phyloP scores from a whole-genome alignment of 2,329 filamentous ascomycete genomes.

The Septoria linicola region DNA sequence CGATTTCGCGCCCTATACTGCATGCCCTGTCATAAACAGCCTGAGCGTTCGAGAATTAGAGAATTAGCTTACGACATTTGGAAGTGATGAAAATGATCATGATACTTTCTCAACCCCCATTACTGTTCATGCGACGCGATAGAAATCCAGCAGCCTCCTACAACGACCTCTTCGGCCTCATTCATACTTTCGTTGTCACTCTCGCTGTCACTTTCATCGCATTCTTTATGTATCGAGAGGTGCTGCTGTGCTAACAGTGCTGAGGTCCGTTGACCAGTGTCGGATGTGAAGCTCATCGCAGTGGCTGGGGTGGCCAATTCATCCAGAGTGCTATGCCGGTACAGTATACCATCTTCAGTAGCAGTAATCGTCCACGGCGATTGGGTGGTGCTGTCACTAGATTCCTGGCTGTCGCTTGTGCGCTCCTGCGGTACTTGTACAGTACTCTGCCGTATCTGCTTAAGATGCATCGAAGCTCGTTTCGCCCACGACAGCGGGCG shows the following conservation, averaged over 20 bases:
- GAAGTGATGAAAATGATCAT: too few relatives aligned
- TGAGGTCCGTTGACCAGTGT: too few relatives aligned
- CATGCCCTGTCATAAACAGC: too few relatives aligned
- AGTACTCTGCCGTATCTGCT: slow-evolving; percentile 1
- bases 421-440: neutral
- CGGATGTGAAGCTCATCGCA: too few relatives aligned
- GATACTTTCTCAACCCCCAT: too few relatives aligned
- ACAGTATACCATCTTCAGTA: neutral
- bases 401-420: neutral
- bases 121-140: slow-evolving; percentile 9
- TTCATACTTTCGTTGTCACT: neutral
- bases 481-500: slow-evolving; percentile 7
- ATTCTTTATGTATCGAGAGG: neutral
- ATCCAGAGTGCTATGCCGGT: neutral
- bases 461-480: slow-evolving; percentile 3
- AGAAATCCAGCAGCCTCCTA: slow-evolving; percentile 5
- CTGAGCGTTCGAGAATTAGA: too few relatives aligned
- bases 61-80: too few relatives aligned
- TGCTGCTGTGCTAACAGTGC: too few relatives aligned
- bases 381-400: neutral
- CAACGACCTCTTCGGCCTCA: neutral
- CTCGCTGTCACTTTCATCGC: slow-evolving; percentile 2
- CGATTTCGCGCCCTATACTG: neutral
- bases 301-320: neutral
- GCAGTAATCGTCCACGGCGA: neutral